Evolutionary conservation across 2,329 filamentous ascomycete genomes (phyloP), one percentile per base, ranked within the genome.

Genomic region (Xylariaceae sp.): DNA sequence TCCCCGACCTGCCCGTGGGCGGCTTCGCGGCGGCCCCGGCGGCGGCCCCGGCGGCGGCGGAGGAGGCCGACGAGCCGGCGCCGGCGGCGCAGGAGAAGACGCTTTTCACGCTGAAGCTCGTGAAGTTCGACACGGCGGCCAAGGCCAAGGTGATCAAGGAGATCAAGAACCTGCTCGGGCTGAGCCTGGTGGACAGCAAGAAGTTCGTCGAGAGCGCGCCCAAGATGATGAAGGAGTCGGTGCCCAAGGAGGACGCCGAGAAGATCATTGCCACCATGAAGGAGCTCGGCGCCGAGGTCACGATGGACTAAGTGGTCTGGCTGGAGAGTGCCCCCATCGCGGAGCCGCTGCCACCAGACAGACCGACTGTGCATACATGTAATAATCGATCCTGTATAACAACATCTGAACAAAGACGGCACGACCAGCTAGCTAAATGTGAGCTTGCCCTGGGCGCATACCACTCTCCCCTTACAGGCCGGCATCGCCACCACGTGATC

Each of bases 71-170:
- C 57, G 89, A 92, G 40, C 85, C 85, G 1, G 88, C 90, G 22
- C 85, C 87, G 3, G 83, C 82, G 24, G 81, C 88, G 49, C 87
- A 92, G 63, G 94, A 96, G 77, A 96, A 81, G 80, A 90, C 90
- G 4, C 76, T 98, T 42, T 99, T 99, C 75, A 94, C 83, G 61
- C 66, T 99, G 47, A 96, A 95, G 71, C 80, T 99, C 44, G 75
- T 85, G 63, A 83, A 82, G 22, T 93, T 96, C 60, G 93, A 98
- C 33, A 73, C 88, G 18, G 73, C 67, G 32, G 70, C 90, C 46
- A 99, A 99, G 74, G 88, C 93, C 54, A 99, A 99, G 83, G 72
- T 98, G 54, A 99, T 98, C 75, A 99, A 99, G 77, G 92, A 99
- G 72, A 76, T 99, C 70, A 99, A 99, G 80, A 80, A 78, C 56